These are phyloP conservation scores for Penicillium sclerotiorum DNA, from an alignment of 2,329 filamentous ascomycete species.

Conservation along the genomic window DNA sequence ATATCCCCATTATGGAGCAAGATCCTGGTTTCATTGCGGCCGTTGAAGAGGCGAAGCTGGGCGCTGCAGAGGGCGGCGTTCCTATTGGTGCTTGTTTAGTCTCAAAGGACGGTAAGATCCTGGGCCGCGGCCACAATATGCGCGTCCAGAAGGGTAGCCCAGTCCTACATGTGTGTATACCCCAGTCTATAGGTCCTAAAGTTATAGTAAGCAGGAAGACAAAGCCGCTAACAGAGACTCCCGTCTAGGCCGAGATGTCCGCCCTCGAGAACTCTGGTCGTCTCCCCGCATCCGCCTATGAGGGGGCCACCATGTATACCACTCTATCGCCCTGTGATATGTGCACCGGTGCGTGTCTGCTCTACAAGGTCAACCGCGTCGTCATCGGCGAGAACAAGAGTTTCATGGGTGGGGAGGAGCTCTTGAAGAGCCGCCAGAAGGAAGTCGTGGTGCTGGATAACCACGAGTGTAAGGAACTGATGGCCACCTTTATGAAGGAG, in stretches of 20 bases:
- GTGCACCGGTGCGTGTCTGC: conserved; percentile 76
- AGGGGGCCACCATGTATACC: conserved; percentile 79
- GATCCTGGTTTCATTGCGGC: conserved; percentile 60
- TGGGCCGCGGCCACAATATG: conserved; percentile 75
- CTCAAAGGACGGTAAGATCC: conserved; percentile 67
- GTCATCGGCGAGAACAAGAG: conserved; percentile 78
- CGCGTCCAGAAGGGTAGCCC: conserved; percentile 71
- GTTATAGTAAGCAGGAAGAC: background rate
- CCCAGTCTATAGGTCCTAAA: background rate
- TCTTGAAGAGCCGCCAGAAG: conserved; percentile 67
- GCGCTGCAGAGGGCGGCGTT: conserved; percentile 60
- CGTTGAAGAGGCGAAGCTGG: conserved; percentile 59
- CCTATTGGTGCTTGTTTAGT: conserved; percentile 65
- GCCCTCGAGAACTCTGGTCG: conserved; percentile 75
- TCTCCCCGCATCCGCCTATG: conserved; percentile 68
- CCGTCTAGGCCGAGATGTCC: conserved; percentile 69
- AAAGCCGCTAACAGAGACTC: background rate
- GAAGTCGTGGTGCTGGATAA: conserved; percentile 73
- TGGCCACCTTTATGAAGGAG: conserved; percentile 72
- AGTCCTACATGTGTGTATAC: conserved; percentile 66
- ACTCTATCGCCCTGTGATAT: conserved; percentile 79
- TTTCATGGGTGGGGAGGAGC: conserved; percentile 72
- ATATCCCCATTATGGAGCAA: conserved; percentile 34
- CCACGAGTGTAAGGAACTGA: conserved; percentile 66
- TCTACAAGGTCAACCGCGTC: conserved; percentile 73